These are phyloP conservation scores for Lasiosphaeria ovina DNA, from an alignment of 495 filamentous ascomycete genomes.

Conservation along the genomic window DNA sequence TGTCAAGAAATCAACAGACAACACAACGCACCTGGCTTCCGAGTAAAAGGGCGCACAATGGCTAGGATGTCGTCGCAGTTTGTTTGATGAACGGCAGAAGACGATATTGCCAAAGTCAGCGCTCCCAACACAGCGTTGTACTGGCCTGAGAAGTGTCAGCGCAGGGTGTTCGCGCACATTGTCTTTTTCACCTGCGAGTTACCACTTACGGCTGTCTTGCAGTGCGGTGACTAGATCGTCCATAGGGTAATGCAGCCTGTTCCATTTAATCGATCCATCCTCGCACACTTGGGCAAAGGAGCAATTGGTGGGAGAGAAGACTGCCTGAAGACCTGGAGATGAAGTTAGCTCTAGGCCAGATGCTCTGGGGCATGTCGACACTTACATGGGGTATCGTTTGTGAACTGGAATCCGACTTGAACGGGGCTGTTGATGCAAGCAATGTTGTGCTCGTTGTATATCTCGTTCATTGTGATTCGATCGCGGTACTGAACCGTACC, in stretches of 20 bases:
- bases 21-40: constrained; percentile 32
- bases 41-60: constrained; percentile 53
- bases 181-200: not conserved
- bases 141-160: constrained; percentile 30
- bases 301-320: constrained; percentile 73
- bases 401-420: constrained; percentile 72
- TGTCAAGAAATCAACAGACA: not conserved
- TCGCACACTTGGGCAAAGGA: constrained; percentile 62
- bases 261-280: constrained; percentile 63
- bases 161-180: not conserved
- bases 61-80: constrained; percentile 77
- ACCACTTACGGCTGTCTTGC: constrained; percentile 40
- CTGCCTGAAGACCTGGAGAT: constrained; percentile 57
- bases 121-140: constrained; percentile 40
- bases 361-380: constrained; percentile 18
- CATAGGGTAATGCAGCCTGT: constrained; percentile 55
- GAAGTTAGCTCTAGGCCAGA: constrained; percentile 22
- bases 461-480: constrained; percentile 61
- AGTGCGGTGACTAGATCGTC: constrained; percentile 39
- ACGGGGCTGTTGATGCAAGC: constrained; percentile 64
- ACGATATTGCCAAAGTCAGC: constrained; percentile 37
- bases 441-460: constrained; percentile 60
- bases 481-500: constrained; percentile 77
- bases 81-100: constrained; percentile 51
- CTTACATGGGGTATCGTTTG: constrained; percentile 49